phyloP scores from a whole-genome alignment of 495 filamentous ascomycete species.

The Neurospora tetraspora region DNA sequence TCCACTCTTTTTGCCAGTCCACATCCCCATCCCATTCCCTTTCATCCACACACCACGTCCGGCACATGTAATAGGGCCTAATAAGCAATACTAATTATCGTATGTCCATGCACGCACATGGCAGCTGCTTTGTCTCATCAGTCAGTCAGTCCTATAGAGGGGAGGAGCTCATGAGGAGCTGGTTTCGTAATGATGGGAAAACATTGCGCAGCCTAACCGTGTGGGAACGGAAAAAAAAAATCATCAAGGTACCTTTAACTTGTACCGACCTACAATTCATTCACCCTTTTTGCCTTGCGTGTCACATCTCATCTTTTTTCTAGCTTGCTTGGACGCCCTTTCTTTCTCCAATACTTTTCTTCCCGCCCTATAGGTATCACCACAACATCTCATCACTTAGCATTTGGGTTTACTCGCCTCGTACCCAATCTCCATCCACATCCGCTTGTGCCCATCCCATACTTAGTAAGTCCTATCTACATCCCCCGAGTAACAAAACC shows the following conservation, averaged over 20 bases:
- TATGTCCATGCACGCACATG: not conserved
- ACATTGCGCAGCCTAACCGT: not conserved
- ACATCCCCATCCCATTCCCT: not conserved
- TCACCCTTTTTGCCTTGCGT: not conserved
- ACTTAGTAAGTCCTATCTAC: not conserved
- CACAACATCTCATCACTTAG: not conserved
- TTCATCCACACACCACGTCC: not conserved
- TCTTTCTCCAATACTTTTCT: not conserved
- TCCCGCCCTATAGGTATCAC: not conserved
- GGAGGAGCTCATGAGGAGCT: not conserved
- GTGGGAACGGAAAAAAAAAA: not conserved
- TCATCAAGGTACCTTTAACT: not conserved
- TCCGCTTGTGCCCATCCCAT: not conserved
- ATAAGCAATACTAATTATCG: not conserved
- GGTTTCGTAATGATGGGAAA: not conserved
- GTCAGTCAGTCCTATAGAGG: not conserved
- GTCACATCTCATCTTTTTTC: not conserved
- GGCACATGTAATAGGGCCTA: not conserved
- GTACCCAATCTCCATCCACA: not conserved
- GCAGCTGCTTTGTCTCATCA: not conserved
- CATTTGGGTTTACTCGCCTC: not conserved
- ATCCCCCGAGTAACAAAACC: not conserved
- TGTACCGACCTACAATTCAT: not conserved
- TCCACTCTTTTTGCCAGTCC: not conserved
- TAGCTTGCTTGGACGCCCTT: not conserved